Percentiles rank a stretch among this genome's conserved stretches.
These are phyloP conservation scores for Coniochaeta sp. DNA, from an alignment of 2,329 filamentous ascomycete genomes.

Conservation along the genomic window DNA sequence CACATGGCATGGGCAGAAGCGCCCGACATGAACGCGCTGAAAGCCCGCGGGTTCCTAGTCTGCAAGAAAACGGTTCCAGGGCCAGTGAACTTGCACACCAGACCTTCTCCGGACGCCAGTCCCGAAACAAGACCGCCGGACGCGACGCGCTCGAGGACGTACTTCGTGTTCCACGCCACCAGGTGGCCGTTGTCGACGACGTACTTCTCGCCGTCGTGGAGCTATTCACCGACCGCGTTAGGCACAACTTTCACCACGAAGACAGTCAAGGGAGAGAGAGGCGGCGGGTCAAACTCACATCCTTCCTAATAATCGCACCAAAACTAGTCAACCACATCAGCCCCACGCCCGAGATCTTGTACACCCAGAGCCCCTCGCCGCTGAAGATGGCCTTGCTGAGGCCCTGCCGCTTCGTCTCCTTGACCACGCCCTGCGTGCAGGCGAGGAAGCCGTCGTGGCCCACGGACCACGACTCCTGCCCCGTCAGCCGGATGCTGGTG, in stretches of 20 bases:
- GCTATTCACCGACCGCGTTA: conserved; percentile 21
- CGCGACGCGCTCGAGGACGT: conserved; percentile 80
- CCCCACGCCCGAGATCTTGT: conserved; percentile 74
- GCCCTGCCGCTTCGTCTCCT: conserved; percentile 80
- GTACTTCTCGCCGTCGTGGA: conserved; percentile 71
- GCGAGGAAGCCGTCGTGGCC: conserved; percentile 84
- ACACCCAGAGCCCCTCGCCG: conserved; percentile 86
- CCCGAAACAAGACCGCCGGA: conserved; percentile 92
- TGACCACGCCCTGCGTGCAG: conserved; percentile 77
- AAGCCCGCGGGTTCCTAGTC: conserved; percentile 64
- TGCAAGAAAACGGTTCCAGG: conserved; percentile 91
- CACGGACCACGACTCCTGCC: conserved; percentile 72
- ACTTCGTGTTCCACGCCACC: conserved; percentile 95
- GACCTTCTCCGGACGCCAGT: conserved; percentile 71
- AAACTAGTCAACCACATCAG: conserved; percentile 89
- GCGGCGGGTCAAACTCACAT: conserved; percentile 52
- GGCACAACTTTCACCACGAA: conserved; percentile 4
- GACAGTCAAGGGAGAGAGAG: background rate
- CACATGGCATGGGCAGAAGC: conserved; percentile 6
- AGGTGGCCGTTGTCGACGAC: conserved; percentile 90
- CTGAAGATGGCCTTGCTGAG: conserved; percentile 89
- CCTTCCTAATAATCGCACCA: conserved; percentile 90
- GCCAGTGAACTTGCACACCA: conserved; percentile 90
- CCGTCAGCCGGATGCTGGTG: conserved; percentile 67
- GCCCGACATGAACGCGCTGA: background rate